Percentiles rank a stretch among this genome's conserved stretches.
Evolutionary conservation across 352 stramenopile species (phyloP).

Genomic region (Plasmopara viticola): DNA sequence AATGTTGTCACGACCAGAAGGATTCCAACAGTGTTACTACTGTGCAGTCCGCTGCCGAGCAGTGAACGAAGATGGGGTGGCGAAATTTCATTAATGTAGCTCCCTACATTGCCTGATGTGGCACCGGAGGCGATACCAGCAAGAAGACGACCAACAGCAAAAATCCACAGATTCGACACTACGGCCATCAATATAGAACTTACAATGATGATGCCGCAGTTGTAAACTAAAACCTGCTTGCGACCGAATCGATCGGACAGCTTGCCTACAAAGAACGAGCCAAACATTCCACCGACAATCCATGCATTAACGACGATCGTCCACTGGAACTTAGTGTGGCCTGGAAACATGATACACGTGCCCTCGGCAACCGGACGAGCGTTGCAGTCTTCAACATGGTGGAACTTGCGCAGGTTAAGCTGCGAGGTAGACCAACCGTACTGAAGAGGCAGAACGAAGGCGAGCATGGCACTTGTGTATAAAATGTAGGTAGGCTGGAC

Average conservation of each 20-base stretch:
- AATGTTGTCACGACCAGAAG: conserved; percentile 40
- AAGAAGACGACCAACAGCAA: conserved; percentile 38
- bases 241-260: conserved; percentile 36
- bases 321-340: conserved; percentile 40
- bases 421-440: conserved; percentile 42
- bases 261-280: conserved; percentile 27
- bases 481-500: conserved; percentile 30
- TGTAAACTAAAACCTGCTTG: conserved; percentile 37
- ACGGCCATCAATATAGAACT: conserved; percentile 26
- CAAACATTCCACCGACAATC: conserved; percentile 45
- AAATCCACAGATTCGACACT: conserved; percentile 29
- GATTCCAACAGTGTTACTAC: conserved; percentile 34
- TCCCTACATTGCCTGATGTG: conserved; percentile 32
- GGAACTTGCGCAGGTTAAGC: conserved; percentile 40
- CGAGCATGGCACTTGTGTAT: conserved; percentile 30
- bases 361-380: conserved; percentile 19
- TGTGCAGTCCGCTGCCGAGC: conserved; percentile 32
- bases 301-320: conserved; percentile 44
- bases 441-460: conserved; percentile 32
- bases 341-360: conserved; percentile 42
- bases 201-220: conserved; percentile 34
- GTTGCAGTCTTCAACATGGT: conserved; percentile 31
- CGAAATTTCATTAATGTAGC: conserved; percentile 47
- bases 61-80: conserved; percentile 32
- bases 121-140: conserved; percentile 46